Percentiles rank a stretch among this genome's conserved stretches.
Conservation (phyloP, 768 basidiomycete species). For the Suillus placidus region DNA sequence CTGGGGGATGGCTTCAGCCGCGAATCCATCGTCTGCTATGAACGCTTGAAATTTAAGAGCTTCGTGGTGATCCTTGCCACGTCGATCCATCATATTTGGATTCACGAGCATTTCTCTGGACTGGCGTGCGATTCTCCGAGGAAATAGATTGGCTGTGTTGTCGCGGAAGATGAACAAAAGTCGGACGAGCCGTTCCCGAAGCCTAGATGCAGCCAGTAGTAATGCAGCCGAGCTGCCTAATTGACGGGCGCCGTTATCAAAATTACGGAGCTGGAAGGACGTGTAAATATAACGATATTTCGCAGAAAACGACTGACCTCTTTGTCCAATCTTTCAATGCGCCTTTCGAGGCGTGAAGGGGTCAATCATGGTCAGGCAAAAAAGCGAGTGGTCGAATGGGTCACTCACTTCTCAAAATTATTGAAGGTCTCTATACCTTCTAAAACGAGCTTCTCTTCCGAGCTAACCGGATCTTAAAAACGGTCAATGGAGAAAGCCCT, state of each 20-base stretch:
- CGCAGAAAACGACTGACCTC: conserved; percentile 29
- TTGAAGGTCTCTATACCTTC: conserved; percentile 53
- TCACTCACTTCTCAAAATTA: conserved; percentile 48
- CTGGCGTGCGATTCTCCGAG: conserved; percentile 39
- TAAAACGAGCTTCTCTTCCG: conserved; percentile 51
- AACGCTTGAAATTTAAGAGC: conserved; percentile 35
- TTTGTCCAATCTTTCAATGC: conserved; percentile 41
- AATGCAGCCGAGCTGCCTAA: conserved; percentile 49
- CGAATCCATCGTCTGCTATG: conserved; percentile 35
- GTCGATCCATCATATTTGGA: conserved; percentile 23
- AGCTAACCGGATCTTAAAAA: conserved; percentile 36
- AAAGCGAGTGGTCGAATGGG: conserved; percentile 5
- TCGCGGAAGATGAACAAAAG: conserved; percentile 47
- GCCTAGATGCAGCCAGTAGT: conserved; percentile 44
- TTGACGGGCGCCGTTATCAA: conserved; percentile 47
- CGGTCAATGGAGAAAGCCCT: conserved; percentile 6
- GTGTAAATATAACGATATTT: background rate
- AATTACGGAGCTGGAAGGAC: conserved; percentile 42
- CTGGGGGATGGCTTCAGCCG: conserved; percentile 43
- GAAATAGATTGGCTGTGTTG: conserved; percentile 49
- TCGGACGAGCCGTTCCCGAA: conserved; percentile 44
- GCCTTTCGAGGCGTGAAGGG: conserved; percentile 24
- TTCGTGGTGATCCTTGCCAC: conserved; percentile 15
- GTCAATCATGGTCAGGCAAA: conserved; percentile 11
- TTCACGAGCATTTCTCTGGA: conserved; percentile 32